These are phyloP conservation scores for Phialophora verrucosa DNA, from an alignment of 2,329 filamentous ascomycete species.

Conservation along the genomic window DNA sequence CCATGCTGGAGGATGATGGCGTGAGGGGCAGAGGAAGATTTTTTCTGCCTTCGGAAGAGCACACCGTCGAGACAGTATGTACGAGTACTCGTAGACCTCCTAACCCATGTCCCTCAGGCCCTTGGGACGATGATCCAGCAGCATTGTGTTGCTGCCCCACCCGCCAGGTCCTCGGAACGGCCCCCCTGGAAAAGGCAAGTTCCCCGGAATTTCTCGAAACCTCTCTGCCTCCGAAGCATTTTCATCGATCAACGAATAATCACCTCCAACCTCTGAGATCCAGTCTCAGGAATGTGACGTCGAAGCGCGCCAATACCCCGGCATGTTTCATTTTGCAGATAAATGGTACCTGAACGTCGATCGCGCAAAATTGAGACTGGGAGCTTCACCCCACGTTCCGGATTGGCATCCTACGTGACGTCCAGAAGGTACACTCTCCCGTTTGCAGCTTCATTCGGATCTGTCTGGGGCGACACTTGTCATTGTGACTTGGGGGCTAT, in stretches of 20 bases:
- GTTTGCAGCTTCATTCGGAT: slow-evolving; percentile 3
- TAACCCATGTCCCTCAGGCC: neutral
- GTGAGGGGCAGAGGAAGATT: neutral
- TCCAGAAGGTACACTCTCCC: slow-evolving; percentile 1
- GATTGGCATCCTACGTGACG: neutral
- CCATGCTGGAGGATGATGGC: slow-evolving; percentile 2
- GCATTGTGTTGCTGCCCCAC: neutral
- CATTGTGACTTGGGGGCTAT: neutral
- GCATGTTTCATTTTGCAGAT: slow-evolving; percentile 1
- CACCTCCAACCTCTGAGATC: neutral
- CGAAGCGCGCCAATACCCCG: neutral
- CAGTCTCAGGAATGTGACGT: neutral
- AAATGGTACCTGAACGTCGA: neutral
- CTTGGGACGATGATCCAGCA: neutral
- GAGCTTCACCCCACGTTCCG: slow-evolving; percentile 8
- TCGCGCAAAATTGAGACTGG: neutral
- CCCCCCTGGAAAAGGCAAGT: slow-evolving; percentile 20
- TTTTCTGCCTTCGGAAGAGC: neutral
- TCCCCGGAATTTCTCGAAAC: slow-evolving; percentile 7
- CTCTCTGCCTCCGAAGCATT: neutral
- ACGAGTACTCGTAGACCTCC: neutral
- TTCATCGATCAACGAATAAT: neutral
- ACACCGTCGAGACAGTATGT: neutral
- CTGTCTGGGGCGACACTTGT: neutral
- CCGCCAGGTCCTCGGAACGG: slow-evolving; percentile 1